Evolutionary conservation across 2,329 filamentous ascomycete genomes (phyloP).

Genomic region (Cephalotrichum gorgonifer): DNA sequence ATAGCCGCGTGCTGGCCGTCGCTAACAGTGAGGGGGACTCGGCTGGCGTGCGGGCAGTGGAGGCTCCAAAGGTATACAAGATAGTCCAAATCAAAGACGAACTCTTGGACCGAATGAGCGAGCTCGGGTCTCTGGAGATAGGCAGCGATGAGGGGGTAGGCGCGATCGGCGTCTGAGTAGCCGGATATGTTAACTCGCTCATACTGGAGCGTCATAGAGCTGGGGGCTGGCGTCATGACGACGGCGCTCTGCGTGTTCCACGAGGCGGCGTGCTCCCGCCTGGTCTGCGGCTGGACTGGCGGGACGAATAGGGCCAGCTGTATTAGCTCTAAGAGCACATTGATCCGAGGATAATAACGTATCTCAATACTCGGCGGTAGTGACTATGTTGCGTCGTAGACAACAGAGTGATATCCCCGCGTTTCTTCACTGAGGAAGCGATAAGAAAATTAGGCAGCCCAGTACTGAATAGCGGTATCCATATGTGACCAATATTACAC

Average conservation of each 20-base stretch:
- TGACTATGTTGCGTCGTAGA: too few species aligned
- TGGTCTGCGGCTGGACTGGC: too few species aligned
- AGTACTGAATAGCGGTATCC: too few species aligned
- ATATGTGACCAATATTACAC: too few species aligned
- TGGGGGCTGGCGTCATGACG: neutral
- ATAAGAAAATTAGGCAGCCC: too few species aligned
- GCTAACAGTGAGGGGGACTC: neutral
- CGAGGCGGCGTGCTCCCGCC: too few species aligned
- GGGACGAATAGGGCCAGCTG: too few species aligned
- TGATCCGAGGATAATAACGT: too few species aligned
- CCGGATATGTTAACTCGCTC: neutral
- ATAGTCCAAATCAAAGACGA: neutral
- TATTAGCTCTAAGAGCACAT: too few species aligned
- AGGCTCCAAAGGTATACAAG: neutral
- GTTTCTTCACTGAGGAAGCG: too few species aligned
- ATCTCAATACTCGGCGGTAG: too few species aligned
- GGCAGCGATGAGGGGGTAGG: neutral
- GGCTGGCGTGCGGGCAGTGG: neutral
- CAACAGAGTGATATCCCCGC: too few species aligned
- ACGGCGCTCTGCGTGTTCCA: constrained; percentile 11
- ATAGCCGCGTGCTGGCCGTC: neutral
- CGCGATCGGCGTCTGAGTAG: neutral
- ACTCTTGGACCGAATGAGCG: neutral
- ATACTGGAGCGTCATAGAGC: neutral
- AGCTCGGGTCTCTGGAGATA: neutral